A percentile compares a stretch with the other conserved stretches of the same genome.
Conservation (phyloP, 106 monocot species). For the Platanthera guangdongensis region DNA sequence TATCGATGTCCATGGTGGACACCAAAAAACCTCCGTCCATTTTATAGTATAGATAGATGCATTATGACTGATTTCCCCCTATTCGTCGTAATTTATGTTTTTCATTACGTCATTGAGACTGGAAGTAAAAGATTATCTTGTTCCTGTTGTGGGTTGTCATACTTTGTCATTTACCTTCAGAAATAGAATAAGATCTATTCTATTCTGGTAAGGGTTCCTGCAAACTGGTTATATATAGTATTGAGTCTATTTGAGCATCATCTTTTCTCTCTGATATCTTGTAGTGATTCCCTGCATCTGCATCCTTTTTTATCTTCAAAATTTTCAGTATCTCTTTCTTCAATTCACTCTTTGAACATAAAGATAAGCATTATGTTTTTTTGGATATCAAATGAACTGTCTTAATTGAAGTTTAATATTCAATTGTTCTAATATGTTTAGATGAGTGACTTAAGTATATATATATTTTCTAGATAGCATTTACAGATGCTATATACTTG, state of each 20-base stretch:
- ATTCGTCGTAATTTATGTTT: background rate
- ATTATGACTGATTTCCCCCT: background rate
- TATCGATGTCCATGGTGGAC: too few species aligned
- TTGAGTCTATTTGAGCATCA: background rate
- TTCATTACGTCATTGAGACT: background rate
- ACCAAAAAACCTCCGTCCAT: too few species aligned
- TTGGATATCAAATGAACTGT: background rate
- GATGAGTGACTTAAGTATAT: background rate
- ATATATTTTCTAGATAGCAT: conserved; percentile 68
- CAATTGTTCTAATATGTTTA: background rate
- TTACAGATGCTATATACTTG: conserved; percentile 84
- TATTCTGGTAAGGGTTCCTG: background rate
- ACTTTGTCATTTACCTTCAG: background rate
- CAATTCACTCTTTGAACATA: background rate
- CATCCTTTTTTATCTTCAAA: background rate
- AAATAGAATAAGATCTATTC: conserved; percentile 4
- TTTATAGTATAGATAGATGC: background rate
- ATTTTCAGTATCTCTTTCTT: background rate
- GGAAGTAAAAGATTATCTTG: background rate
- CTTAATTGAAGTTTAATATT: background rate
- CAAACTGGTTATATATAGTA: background rate
- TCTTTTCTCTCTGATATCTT: background rate
- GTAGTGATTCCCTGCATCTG: too few species aligned
- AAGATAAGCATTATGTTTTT: background rate
- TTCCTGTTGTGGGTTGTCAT: background rate